Percentiles rank a stretch among this genome's conserved stretches.
Evolutionary conservation across 768 basidiomycete species (phyloP).

Genomic region (Russula brevipes): DNA sequence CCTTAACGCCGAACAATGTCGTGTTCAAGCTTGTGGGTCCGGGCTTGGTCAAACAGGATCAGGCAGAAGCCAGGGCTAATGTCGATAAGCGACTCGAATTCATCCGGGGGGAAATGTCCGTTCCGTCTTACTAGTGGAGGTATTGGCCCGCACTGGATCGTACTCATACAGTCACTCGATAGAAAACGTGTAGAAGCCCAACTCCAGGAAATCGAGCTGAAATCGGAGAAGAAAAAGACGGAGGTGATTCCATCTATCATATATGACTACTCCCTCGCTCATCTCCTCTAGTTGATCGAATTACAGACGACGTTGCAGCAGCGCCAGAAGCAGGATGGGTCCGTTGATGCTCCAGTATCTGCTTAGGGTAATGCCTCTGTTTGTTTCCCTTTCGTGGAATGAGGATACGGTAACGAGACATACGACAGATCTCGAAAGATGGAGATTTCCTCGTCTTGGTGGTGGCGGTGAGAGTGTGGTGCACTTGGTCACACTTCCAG

Average conservation of each 20-base stretch:
- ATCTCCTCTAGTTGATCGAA: constrained; percentile 50
- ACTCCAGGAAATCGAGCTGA: constrained; percentile 71
- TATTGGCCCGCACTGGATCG: not conserved
- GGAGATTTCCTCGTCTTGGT: no score
- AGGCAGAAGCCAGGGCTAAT: constrained; percentile 77
- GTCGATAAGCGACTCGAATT: constrained; percentile 88
- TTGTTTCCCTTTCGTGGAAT: not conserved
- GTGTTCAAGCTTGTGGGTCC: constrained; percentile 92
- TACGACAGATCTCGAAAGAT: no score
- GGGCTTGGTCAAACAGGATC: constrained; percentile 85
- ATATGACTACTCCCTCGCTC: not conserved
- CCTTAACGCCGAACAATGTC: constrained; percentile 65
- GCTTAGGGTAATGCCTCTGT: not conserved
- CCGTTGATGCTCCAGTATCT: constrained; percentile 12
- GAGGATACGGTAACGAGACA: not conserved
- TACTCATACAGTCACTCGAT: constrained; percentile 16
- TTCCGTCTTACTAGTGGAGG: constrained; percentile 9
- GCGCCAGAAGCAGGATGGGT: constrained; percentile 35
- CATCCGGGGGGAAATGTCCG: constrained; percentile 84
- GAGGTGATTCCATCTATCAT: constrained; percentile 52
- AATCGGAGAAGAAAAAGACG: constrained; percentile 73
- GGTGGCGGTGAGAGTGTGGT: no score
- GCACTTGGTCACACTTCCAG: no score
- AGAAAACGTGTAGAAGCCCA: constrained; percentile 79
- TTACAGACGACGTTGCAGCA: constrained; percentile 54